Percentiles rank a stretch among this genome's conserved stretches.
Conservation (phyloP, 768 basidiomycete genomes). For the Royoungia palumana region DNA sequence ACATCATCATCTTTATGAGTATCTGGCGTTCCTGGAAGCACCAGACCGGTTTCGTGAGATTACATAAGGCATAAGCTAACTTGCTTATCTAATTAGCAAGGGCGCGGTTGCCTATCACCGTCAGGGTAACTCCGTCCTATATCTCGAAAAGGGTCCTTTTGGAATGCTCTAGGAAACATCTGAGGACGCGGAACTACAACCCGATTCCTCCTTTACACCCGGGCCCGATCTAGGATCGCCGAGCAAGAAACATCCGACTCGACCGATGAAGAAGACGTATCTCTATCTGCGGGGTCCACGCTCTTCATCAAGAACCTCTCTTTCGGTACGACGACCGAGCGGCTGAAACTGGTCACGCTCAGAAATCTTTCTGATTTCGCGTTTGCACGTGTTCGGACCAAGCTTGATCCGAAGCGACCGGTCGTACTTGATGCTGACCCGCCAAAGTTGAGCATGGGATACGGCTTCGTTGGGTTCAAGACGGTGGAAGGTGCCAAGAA, state of each 20-base stretch:
- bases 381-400: slow-evolving; percentile 89
- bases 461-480: slow-evolving; percentile 93
- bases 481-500: slow-evolving; percentile 67
- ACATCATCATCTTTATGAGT: too few relatives aligned
- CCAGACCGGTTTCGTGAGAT: too few relatives aligned
- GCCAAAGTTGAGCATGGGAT: slow-evolving; percentile 84
- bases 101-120: slow-evolving; percentile 82
- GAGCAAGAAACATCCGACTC: slow-evolving; percentile 38
- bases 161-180: slow-evolving; percentile 67
- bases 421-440: slow-evolving; percentile 29
- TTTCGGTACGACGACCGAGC: slow-evolving; percentile 84
- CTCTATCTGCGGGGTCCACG: slow-evolving; percentile 68
- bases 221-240: slow-evolving; percentile 35
- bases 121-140: slow-evolving; percentile 84
- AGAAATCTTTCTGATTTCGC: slow-evolving; percentile 72
- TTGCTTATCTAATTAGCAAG: too few relatives aligned
- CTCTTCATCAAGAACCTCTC: slow-evolving; percentile 93
- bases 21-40: too few relatives aligned
- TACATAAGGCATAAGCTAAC: too few relatives aligned
- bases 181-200: slow-evolving; percentile 21
- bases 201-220: slow-evolving; percentile 11
- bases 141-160: slow-evolving; percentile 88
- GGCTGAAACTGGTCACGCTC: slow-evolving; percentile 66
- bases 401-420: slow-evolving; percentile 77
- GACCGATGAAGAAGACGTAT: slow-evolving; percentile 36